Evolutionary conservation across 306 rosid genomes (phyloP).

Genomic region (Cucumis melo): DNA sequence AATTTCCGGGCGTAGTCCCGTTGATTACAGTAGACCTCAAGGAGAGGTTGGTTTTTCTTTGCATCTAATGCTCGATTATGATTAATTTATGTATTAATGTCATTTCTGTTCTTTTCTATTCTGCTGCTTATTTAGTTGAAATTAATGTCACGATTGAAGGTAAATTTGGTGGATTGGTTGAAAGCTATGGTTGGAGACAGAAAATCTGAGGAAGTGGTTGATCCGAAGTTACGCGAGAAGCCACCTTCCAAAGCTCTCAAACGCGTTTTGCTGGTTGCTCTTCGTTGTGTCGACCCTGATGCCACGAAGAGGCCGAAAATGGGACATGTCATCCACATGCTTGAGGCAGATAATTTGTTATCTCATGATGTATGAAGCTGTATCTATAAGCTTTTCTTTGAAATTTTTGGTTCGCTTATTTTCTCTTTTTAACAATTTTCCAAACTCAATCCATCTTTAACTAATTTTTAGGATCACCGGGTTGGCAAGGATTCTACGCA

Average conservation of each 20-base stretch:
- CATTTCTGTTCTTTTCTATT: neutral
- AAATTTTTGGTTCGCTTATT: neutral
- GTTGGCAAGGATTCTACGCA: conserved; percentile 34
- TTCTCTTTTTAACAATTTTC: conserved; percentile 5
- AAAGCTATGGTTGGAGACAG: conserved; percentile 78
- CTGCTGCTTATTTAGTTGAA: conserved; percentile 12
- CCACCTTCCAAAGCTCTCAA: conserved; percentile 84
- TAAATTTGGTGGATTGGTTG: conserved; percentile 86
- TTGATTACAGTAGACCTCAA: conserved; percentile 72
- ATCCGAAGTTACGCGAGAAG: conserved; percentile 71
- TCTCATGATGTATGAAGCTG: conserved; percentile 48
- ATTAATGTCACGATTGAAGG: conserved; percentile 27
- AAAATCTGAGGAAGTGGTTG: conserved; percentile 77
- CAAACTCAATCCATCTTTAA: neutral
- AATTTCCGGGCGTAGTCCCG: conserved; percentile 82
- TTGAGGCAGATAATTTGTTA: conserved; percentile 79
- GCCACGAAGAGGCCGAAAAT: conserved; percentile 87
- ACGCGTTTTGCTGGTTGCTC: conserved; percentile 78
- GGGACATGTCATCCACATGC: conserved; percentile 98
- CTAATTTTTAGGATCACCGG: conserved; percentile 44
- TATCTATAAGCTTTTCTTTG: neutral
- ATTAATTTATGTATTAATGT: neutral
- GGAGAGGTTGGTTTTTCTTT: conserved; percentile 65
- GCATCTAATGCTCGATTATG: neutral
- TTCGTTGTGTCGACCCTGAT: conserved; percentile 95